Evolutionary conservation across 805 yeast species (phyloP), one percentile per base, ranked within the genome.

Genomic region (Zygosaccharomyces bisporus): DNA sequence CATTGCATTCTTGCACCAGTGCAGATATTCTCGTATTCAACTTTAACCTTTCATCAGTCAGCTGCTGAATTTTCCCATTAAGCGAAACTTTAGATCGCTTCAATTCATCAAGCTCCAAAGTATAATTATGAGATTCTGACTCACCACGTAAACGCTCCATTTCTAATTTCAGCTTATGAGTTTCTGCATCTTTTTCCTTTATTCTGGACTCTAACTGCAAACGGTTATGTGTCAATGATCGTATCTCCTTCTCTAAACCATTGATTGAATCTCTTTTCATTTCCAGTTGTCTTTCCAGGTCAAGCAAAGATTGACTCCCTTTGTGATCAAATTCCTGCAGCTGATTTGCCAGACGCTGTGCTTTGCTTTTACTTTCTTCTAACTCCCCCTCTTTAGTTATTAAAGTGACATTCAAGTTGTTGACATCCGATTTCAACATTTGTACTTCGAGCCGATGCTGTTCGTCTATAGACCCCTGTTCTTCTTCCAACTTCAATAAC

Each of bases 261-360:
- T 20, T 34, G 21, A 44, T 39, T 4, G 41, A 27, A 18, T 38
- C 36, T 16, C 19, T 47, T 36, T 50, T 52, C 16, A 27, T 25
- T 6, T 49, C 52, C 9, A 51, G 38, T 32, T 45, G 44, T n/a
- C 19, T 44, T 24, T 51, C 52, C 14, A 50, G 34, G 30, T 46
- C 48, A 37, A 41, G 10, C 35, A 49, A 34, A 9, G 47, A 35
- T 39, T 42, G 45, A 18, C 47, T 46, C 16, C 52, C 47, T 18
- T 47, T 53, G 17, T 49, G 51, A 32, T 55, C 57, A 39, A 50
- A 44, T 29, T 55, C 58, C 17, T 50, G 49, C 29, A 50, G 43
- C 29, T 50, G 50, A 23, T 39, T 42, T 1, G 43, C 38, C 13
- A 55, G 45, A 21, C 55, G 42, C n/a, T 51, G 39, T 10, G 55